Base-by-base conservation (phyloP, 805 yeast species). In the Barnettozyma botsteinii region DNA sequence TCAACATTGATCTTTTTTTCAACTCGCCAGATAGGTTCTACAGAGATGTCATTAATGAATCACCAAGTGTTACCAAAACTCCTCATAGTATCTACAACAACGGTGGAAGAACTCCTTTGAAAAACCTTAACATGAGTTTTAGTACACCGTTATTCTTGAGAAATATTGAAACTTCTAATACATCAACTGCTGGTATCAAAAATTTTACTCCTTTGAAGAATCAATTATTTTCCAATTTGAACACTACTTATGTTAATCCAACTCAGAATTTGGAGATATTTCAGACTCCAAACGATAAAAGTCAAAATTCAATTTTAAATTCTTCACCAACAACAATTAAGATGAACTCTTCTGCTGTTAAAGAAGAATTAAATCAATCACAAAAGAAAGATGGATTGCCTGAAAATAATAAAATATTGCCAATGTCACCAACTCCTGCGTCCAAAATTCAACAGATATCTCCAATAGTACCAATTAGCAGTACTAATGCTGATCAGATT, bases 311-410 rank as follows among this genome's bases (percentile, higher is more conserved):
- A 1, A 47, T 44, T 8, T 23, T 50, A 38, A 47, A 53, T 21
- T 56, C 60, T 1, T 54, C 59, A 0, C 60, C 60, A 27, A 56
- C 60, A 2, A 56, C 60, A 3, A 56, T 56, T 22, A 50, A 52
- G 35, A 50, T 54, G 46, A 51, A 50, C 18, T 54, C 60, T 1
- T 54, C 59, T 4, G 59, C 57, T 11, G 41, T 54, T 2, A 56
- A 55, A 23, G 49, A 45, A 9, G 49, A 51, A 3, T 32, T 21
- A 23, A 30, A 7, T 17, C 31, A 30, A 36, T 30, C 28, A 1
- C 4, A 12, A 10, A 19, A n/a, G 6, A 26, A 36, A n/a, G 24
- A 36, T 3, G n/a, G 26, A n/a, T 37, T 31, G 5, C 18, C 19
- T 10, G 17, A 30, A 25, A 42, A 14, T 7, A 30, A 28, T 19